Percentiles rank a stretch among this genome's conserved stretches.
These are phyloP conservation scores for Myochromella boudieri DNA, from an alignment of 768 basidiomycete species.

Conservation along the genomic window DNA sequence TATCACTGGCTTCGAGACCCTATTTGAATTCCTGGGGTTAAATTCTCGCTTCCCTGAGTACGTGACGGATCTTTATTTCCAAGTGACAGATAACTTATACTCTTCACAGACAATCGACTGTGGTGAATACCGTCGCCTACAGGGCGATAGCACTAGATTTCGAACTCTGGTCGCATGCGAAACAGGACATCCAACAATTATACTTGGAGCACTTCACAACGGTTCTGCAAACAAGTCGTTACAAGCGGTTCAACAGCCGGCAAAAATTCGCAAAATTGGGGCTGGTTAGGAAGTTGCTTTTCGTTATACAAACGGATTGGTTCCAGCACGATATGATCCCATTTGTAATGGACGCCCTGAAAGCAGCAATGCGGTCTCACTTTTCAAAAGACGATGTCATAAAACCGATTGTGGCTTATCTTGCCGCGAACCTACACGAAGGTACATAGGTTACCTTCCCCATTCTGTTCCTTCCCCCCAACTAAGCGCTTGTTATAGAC, in stretches of 20 bases:
- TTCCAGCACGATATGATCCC: conserved; percentile 56
- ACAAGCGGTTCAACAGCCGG: conserved; percentile 74
- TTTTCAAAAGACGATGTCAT: conserved; percentile 75
- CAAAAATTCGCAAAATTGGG: conserved; percentile 72
- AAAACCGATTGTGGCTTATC: conserved; percentile 83
- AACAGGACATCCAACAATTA: conserved; percentile 69
- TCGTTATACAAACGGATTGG: conserved; percentile 78
- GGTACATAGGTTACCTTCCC: conserved; percentile 37
- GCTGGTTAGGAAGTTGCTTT: conserved; percentile 75
- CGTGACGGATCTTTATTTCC: conserved; percentile 20
- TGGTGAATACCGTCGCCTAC: conserved; percentile 83
- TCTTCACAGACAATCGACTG: conserved; percentile 64
- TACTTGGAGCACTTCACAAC: conserved; percentile 83
- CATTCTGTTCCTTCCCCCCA: neutral
- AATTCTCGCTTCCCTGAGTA: conserved; percentile 83
- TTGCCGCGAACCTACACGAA: conserved; percentile 77
- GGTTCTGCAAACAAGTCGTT: conserved; percentile 69
- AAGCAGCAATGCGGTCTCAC: conserved; percentile 57
- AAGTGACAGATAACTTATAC: neutral
- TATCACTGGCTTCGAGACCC: conserved; percentile 73
- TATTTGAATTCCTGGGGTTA: conserved; percentile 86
- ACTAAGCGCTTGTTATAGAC: conserved; percentile 20
- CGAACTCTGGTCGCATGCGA: conserved; percentile 80
- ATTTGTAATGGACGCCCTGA: conserved; percentile 59
- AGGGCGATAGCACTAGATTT: conserved; percentile 84